Evolutionary conservation across 2,329 filamentous ascomycete species (phyloP).

Genomic region (Ceratocystis harringtonii): DNA sequence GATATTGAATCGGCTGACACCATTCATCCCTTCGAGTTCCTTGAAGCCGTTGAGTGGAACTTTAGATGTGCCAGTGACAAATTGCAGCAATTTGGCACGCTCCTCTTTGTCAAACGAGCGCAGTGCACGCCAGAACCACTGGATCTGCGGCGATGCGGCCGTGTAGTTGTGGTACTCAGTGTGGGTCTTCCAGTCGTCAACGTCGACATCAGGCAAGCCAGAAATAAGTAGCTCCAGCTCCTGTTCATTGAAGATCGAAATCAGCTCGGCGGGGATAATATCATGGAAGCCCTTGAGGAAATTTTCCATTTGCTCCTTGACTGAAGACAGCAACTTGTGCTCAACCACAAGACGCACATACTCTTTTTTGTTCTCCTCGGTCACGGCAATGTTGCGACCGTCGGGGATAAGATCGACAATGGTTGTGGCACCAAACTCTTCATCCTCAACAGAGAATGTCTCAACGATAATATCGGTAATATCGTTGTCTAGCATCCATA

Average conservation of each 20-base stretch:
- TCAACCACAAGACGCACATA: constrained; percentile 92
- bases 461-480: constrained; percentile 97
- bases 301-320: constrained; percentile 83
- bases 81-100: constrained; percentile 89
- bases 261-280: constrained; percentile 84
- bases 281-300: constrained; percentile 97
- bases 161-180: constrained; percentile 98
- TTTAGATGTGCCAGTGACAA: constrained; percentile 96
- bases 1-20: constrained; percentile 94
- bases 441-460: constrained; percentile 86
- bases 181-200: constrained; percentile 98
- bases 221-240: constrained; percentile 94
- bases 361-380: constrained; percentile 96
- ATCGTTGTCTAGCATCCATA: constrained; percentile 98
- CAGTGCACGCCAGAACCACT: constrained; percentile 99
- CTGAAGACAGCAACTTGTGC: constrained; percentile 79
- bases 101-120: constrained; percentile 98
- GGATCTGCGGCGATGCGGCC: constrained; percentile 84
- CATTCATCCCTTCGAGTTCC: constrained; percentile 98
- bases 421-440: constrained; percentile 81
- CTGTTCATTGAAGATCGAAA: constrained; percentile 97
- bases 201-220: constrained; percentile 88
- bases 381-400: constrained; percentile 83
- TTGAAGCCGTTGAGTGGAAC: constrained; percentile 98
- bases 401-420: constrained; percentile 75